Percentiles rank a stretch among this genome's conserved stretches.
These are phyloP conservation scores for Tetragonia tetragonoides DNA, from an alignment of 148 eudicot species.

Conservation along the genomic window DNA sequence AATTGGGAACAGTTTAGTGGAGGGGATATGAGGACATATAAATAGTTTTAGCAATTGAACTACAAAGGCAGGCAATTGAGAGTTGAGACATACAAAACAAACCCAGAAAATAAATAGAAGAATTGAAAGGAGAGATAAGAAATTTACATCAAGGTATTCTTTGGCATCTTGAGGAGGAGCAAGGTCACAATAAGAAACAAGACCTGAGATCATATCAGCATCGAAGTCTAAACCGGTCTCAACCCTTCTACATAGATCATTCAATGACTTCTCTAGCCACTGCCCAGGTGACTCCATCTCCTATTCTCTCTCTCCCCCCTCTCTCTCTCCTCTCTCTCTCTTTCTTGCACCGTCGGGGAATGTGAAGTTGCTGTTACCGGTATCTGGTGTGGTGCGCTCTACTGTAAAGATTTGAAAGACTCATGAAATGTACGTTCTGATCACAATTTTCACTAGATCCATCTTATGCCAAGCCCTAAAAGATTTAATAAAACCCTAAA, in stretches of 20 bases:
- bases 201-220: constrained; percentile 81
- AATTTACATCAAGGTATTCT: constrained; percentile 83
- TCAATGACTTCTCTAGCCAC: constrained; percentile 80
- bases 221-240: constrained; percentile 67
- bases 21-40: not conserved
- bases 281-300: constrained; percentile 64
- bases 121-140: too few relatives aligned
- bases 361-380: too few relatives aligned
- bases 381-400: too few relatives aligned
- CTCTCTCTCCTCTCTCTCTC: too few relatives aligned
- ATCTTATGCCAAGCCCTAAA: too few relatives aligned
- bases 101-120: not conserved
- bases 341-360: too few relatives aligned
- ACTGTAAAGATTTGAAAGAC: too few relatives aligned
- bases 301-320: constrained; percentile 16
- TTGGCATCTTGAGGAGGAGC: constrained; percentile 95
- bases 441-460: too few relatives aligned
- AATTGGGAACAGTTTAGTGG: not conserved
- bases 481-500: too few relatives aligned
- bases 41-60: not conserved
- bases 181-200: constrained; percentile 88
- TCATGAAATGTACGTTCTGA: too few relatives aligned
- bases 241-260: constrained; percentile 53
- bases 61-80: too few relatives aligned
- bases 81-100: not conserved